Conservation (phyloP, 2,329 filamentous ascomycete genomes). For the Talaromyces marneffei region DNA sequence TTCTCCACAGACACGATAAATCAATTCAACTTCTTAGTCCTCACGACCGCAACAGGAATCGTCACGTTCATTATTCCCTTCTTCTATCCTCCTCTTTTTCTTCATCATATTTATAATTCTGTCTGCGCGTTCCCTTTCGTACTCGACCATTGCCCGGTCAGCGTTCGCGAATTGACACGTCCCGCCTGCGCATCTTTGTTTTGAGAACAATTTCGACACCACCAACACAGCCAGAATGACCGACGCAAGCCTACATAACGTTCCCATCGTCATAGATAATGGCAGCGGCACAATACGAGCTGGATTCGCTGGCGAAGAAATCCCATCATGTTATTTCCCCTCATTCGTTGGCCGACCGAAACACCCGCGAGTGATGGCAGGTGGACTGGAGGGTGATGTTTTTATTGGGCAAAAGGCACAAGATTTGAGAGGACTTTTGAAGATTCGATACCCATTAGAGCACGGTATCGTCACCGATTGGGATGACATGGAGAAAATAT, state of each 20-base stretch:
- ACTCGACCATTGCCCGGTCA: background rate
- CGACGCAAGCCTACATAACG: slow-evolving; percentile 77
- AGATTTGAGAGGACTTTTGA: slow-evolving; percentile 84
- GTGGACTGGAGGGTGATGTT: slow-evolving; percentile 89
- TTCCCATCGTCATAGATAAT: slow-evolving; percentile 97
- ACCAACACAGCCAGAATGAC: slow-evolving; percentile 45
- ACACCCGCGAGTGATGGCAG: slow-evolving; percentile 89
- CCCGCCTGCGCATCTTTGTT: slow-evolving; percentile 11
- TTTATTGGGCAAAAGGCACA: slow-evolving; percentile 93
- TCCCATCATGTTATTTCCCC: slow-evolving; percentile 94
- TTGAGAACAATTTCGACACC: slow-evolving; percentile 8
- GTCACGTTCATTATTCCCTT: background rate
- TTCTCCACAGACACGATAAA: slow-evolving; percentile 9
- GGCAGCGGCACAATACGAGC: slow-evolving; percentile 96
- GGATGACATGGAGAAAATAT: slow-evolving; percentile 37
- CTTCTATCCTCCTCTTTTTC: background rate
- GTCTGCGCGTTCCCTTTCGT: background rate
- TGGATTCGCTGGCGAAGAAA: slow-evolving; percentile 91
- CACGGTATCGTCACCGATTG: slow-evolving; percentile 82
- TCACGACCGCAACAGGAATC: background rate
- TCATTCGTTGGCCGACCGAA: slow-evolving; percentile 96
- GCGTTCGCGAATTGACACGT: slow-evolving; percentile 12
- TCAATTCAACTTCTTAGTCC: background rate
- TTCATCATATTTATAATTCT: background rate
- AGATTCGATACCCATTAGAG: slow-evolving; percentile 92